Evolutionary conservation across 2,329 filamentous ascomycete genomes (phyloP).

Genomic region (Beauveria australis): DNA sequence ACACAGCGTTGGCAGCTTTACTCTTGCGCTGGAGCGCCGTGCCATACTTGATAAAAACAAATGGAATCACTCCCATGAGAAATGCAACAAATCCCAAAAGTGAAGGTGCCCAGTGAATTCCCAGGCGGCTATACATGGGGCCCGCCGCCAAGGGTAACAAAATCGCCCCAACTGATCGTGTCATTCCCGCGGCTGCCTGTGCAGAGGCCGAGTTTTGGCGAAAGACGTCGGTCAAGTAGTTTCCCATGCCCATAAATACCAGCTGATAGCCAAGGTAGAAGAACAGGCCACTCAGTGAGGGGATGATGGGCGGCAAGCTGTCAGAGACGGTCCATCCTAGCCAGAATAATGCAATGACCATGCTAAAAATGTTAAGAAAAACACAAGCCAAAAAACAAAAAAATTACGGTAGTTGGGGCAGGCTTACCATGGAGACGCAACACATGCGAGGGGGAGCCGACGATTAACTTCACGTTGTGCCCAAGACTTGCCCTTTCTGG

Average conservation of each 20-base stretch:
- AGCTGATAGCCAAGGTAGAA: conserved; percentile 30
- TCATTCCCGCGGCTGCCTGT: conserved; percentile 25
- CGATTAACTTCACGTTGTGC: conserved; percentile 25
- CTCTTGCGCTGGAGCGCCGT: not conserved
- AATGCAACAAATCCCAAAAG: conserved; percentile 23
- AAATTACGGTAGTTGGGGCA: conserved; percentile 31
- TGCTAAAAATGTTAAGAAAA: conserved; percentile 22
- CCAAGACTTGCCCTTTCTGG: conserved; percentile 21
- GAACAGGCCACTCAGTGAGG: conserved; percentile 33
- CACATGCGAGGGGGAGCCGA: conserved; percentile 38
- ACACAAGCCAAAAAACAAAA: conserved; percentile 19
- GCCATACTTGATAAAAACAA: conserved; percentile 7
- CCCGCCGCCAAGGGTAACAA: conserved; percentile 24
- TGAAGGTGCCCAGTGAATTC: conserved; percentile 28
- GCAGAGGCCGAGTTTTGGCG: conserved; percentile 27
- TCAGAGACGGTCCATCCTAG: conserved; percentile 50
- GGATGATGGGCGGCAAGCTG: conserved; percentile 23
- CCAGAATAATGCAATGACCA: conserved; percentile 51
- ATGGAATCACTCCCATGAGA: conserved; percentile 9
- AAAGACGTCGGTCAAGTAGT: conserved; percentile 27
- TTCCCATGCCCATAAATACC: conserved; percentile 28
- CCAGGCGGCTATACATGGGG: conserved; percentile 24
- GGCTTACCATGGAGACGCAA: conserved; percentile 52
- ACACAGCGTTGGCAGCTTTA: not conserved
- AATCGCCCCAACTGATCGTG: conserved; percentile 25